phyloP scores from a whole-genome alignment of 1,284 basidiomycete genomes.

The Takashimella tepidaria region DNA sequence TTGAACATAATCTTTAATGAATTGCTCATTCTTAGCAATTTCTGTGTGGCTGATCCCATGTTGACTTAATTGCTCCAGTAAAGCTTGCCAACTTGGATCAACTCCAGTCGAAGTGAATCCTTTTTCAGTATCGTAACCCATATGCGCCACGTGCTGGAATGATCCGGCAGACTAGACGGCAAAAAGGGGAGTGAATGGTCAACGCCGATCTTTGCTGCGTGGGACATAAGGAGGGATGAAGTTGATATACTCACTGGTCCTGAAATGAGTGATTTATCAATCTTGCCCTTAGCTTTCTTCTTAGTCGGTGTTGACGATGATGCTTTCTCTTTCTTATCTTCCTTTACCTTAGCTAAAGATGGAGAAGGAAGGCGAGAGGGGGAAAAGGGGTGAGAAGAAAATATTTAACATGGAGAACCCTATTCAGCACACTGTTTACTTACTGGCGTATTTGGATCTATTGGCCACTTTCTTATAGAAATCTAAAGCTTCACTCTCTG shows the following conservation, averaged over 20 bases:
- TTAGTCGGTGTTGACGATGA: slow-evolving; percentile 45
- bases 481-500: slow-evolving; percentile 79
- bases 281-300: slow-evolving; percentile 64
- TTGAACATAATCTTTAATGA: slow-evolving; percentile 79
- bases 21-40: slow-evolving; percentile 74
- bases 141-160: slow-evolving; percentile 89
- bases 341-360: slow-evolving; percentile 36
- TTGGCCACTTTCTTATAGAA: slow-evolving; percentile 81
- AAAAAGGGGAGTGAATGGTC: background rate
- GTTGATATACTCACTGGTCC: slow-evolving; percentile 55
- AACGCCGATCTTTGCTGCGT: no score
- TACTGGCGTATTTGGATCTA: slow-evolving; percentile 60
- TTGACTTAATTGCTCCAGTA: slow-evolving; percentile 66
- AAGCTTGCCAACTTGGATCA: slow-evolving; percentile 84
- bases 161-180: slow-evolving; percentile 54
- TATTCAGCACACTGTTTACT: no score
- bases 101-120: slow-evolving; percentile 83
- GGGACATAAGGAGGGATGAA: background rate
- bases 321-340: slow-evolving; percentile 37
- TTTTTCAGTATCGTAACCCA: slow-evolving; percentile 83
- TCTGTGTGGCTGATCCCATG: slow-evolving; percentile 63
- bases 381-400: no score
- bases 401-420: no score
- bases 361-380: no score
- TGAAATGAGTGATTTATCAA: slow-evolving; percentile 88